These are phyloP conservation scores for Colletotrichum falcatum DNA, from an alignment of 2,329 filamentous ascomycete species.

Conservation along the genomic window DNA sequence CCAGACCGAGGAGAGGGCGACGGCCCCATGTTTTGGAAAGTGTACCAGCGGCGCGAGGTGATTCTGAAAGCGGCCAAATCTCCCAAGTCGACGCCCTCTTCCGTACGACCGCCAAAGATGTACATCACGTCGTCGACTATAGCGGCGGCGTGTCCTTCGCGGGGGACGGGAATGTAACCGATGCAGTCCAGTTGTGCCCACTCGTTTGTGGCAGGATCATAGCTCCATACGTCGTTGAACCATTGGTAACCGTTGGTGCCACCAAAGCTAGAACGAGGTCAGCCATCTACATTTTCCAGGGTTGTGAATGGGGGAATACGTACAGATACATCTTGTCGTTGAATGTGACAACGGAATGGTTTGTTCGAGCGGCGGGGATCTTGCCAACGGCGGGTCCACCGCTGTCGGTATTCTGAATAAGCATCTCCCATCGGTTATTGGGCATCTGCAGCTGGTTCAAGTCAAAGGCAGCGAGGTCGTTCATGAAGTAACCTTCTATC, in stretches of 20 bases:
- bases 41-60: slow-evolving; percentile 93
- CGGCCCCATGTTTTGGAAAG: slow-evolving; percentile 99
- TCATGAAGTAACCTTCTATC: slow-evolving; percentile 98
- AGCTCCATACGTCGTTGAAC: slow-evolving; percentile 99
- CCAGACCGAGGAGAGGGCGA: slow-evolving; percentile 93
- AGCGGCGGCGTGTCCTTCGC: slow-evolving; percentile 94
- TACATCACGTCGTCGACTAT: slow-evolving; percentile 99
- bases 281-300: background rate
- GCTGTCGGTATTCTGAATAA: slow-evolving; percentile 81
- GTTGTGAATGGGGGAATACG: slow-evolving; percentile 52
- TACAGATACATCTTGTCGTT: slow-evolving; percentile 95
- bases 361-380: slow-evolving; percentile 89
- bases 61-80: slow-evolving; percentile 86
- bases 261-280: slow-evolving; percentile 76
- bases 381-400: slow-evolving; percentile 67
- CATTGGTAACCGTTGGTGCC: slow-evolving; percentile 95
- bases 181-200: slow-evolving; percentile 96
- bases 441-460: slow-evolving; percentile 93
- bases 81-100: slow-evolving; percentile 91
- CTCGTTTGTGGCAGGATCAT: slow-evolving; percentile 83
- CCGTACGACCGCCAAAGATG: slow-evolving; percentile 94
- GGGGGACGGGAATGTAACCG: slow-evolving; percentile 92
- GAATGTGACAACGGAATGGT: slow-evolving; percentile 91
- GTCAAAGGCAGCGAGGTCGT: slow-evolving; percentile 95
- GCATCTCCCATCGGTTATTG: slow-evolving; percentile 92